Evolutionary conservation across 2,329 filamentous ascomycete species (phyloP), one percentile per base, ranked within the genome.

Genomic region (Diplocarpon rosae): DNA sequence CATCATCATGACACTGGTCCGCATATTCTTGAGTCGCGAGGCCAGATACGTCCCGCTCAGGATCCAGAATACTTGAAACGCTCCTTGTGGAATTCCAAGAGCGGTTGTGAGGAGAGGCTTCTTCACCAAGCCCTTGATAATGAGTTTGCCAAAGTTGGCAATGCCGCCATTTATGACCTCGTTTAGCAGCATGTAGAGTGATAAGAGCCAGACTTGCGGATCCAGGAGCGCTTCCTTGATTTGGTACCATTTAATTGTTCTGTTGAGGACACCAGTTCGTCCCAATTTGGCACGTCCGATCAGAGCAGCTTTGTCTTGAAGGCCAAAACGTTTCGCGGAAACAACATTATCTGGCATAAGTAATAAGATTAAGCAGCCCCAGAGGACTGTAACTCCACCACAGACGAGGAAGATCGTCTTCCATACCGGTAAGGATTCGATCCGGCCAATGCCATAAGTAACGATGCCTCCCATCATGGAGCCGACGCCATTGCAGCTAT

Each of bases 401-500:
- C 67, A 66, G 38, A 70, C 64, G 9, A 70, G 57, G 47, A 69
- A 70, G 12, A 70, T 66, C 15, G 63, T 62, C 41, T 65, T 62
- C 63, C 68, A 71, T 54, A 40, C 54, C 39, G 48, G 61, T 57
- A 32, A 64, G 49, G 24, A 62, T 43, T 40, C 57, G 55, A 47
- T 30, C 14, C 50, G 48, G 3, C 52, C 52, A 12, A 54, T 52
- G 9, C 43, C 76, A 52, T 80, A 81, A 2, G 76, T 75, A 1
- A 80, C 61, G 2, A 76, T 51, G 2, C 77, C 76, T 13, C 77
- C 77, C 24, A 80, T 32, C 28, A 80, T 76, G 2, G 43, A 59
- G 74, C 75, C 2, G 69, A 77, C 42, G 68, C 72, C 14, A 73
- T 76, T 51, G 77, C 79, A 66, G 78, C 80, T 42, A 66, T 71